phyloP scores from a whole-genome alignment of 305 asterid species.

The Rubia balearica region DNA sequence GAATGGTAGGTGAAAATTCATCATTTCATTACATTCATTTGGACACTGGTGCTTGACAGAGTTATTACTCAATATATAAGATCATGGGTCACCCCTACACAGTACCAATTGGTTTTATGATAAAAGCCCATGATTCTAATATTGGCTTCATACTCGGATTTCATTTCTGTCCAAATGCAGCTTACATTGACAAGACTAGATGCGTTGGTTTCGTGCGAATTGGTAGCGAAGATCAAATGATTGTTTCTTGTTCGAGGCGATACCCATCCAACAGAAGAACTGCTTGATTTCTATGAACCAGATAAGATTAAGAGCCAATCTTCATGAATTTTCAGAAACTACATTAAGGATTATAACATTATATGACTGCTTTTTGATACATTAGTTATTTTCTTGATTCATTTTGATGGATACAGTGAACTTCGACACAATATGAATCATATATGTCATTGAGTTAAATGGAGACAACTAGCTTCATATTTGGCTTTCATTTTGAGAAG shows the following conservation, averaged over 20 bases:
- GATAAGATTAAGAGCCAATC: conserved; percentile 12
- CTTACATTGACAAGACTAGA: conserved; percentile 48
- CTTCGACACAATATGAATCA: too few relatives aligned
- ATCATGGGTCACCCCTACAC: too few relatives aligned
- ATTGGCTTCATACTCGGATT: not conserved
- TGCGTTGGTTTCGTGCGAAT: conserved; percentile 84
- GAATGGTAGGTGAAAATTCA: conserved; percentile 35
- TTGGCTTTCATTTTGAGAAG: too few relatives aligned
- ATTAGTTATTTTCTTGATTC: not conserved
- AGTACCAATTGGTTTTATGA: too few relatives aligned
- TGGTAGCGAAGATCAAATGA: conserved; percentile 76
- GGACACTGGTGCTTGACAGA: too few relatives aligned
- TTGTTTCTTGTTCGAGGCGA: conserved; percentile 71
- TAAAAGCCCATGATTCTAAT: too few relatives aligned
- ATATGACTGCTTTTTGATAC: not conserved
- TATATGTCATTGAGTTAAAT: too few relatives aligned
- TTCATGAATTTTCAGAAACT: not conserved
- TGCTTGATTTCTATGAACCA: conserved; percentile 56
- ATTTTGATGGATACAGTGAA: not conserved
- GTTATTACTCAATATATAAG: too few relatives aligned
- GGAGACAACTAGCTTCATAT: too few relatives aligned
- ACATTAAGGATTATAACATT: not conserved
- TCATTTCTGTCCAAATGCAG: conserved; percentile 32
- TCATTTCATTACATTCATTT: not conserved
- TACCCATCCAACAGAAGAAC: conserved; percentile 81